Conservation (phyloP, 2,329 filamentous ascomycete species). For the Chaetomium olivaceum region DNA sequence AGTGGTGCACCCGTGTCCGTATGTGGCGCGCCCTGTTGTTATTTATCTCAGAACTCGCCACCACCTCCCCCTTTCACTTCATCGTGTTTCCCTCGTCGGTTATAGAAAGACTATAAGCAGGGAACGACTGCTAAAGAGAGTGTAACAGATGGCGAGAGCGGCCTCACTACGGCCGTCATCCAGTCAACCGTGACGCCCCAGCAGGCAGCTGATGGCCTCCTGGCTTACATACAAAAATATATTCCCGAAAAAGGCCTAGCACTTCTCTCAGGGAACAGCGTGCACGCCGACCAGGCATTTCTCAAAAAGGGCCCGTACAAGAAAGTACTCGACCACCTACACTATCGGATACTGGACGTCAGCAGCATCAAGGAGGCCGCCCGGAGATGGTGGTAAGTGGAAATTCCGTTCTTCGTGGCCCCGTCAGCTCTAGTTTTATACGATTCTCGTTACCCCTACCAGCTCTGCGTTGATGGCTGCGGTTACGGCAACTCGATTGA, state of each 20-base stretch:
- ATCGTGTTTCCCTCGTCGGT: too few relatives aligned
- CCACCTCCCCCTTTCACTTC: not conserved
- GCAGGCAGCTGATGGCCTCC: slow-evolving; percentile 69
- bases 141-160: slow-evolving; percentile 63
- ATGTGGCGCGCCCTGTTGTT: not conserved
- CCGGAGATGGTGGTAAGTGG: slow-evolving; percentile 66
- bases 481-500: not conserved
- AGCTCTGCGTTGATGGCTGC: not conserved
- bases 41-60: not conserved
- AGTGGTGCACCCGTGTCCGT: slow-evolving; percentile 81
- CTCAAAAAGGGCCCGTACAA: slow-evolving; percentile 73
- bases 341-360: slow-evolving; percentile 90
- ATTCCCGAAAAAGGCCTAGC: slow-evolving; percentile 67
- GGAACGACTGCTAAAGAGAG: not conserved
- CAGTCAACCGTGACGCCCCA: slow-evolving; percentile 71
- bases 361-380: slow-evolving; percentile 90
- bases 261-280: slow-evolving; percentile 85
- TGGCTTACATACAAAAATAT: slow-evolving; percentile 74
- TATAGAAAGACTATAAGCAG: not conserved
- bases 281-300: slow-evolving; percentile 87
- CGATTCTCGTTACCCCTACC: not conserved
- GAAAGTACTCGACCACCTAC: slow-evolving; percentile 71
- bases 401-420: not conserved
- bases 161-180: slow-evolving; percentile 75
- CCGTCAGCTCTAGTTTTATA: not conserved